phyloP scores from a whole-genome alignment of 352 stramenopile species.

The Blastocystis sp. region DNA sequence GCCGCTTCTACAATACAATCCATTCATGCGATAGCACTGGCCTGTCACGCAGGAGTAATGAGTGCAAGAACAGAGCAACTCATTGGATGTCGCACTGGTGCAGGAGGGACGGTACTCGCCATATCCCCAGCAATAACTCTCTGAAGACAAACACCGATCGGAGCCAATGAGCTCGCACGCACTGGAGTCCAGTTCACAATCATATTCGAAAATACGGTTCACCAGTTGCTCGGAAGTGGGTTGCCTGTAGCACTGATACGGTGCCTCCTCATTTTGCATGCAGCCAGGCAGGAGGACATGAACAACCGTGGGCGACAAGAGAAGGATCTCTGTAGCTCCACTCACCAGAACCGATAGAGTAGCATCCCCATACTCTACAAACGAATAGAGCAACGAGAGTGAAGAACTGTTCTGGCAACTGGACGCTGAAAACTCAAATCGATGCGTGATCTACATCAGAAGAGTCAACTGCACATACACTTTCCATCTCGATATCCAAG shows the following conservation, averaged over 20 bases:
- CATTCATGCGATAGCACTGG: neutral
- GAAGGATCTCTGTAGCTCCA: neutral
- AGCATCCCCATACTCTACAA: neutral
- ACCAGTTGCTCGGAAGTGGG: neutral
- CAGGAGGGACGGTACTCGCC: neutral
- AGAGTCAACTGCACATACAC: neutral
- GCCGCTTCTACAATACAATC: neutral
- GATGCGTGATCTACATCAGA: neutral
- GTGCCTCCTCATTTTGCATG: neutral
- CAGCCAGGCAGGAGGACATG: neutral
- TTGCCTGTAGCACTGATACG: neutral
- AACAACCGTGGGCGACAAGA: neutral
- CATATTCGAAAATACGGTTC: neutral
- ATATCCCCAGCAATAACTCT: conserved; percentile 36
- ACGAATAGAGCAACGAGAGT: neutral
- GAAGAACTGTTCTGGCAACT: neutral
- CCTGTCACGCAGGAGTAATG: neutral
- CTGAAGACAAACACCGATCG: neutral
- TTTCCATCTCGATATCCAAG: neutral
- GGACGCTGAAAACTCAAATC: neutral
- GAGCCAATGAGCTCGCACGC: neutral
- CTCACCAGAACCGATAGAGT: neutral
- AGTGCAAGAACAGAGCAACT: neutral
- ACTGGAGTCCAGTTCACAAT: neutral
- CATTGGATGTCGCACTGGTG: neutral